Evolutionary conservation across 2,329 filamentous ascomycete genomes (phyloP).

Genomic region (Calonectria montana): DNA sequence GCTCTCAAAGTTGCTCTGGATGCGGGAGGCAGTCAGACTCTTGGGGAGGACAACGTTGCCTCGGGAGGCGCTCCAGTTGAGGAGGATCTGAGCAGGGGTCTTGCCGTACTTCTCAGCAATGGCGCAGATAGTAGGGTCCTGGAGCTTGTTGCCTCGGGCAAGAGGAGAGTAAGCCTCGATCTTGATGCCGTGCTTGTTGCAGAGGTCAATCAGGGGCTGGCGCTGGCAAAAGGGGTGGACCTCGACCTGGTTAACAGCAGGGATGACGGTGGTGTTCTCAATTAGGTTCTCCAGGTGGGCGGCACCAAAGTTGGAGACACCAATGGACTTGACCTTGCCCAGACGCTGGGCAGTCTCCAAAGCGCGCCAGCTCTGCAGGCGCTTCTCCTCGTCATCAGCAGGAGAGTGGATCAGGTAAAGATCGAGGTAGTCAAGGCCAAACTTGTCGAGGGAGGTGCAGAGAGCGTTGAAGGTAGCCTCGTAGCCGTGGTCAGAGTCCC

Average conservation of each 20-base stretch:
- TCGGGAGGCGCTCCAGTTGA: constrained; percentile 83
- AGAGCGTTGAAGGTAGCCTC: constrained; percentile 67
- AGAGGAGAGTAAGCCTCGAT: constrained; percentile 65
- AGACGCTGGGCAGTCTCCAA: constrained; percentile 73
- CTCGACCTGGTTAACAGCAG: constrained; percentile 84
- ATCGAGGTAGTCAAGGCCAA: constrained; percentile 78
- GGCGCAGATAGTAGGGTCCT: constrained; percentile 69
- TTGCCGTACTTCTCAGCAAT: constrained; percentile 77
- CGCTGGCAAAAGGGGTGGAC: constrained; percentile 80
- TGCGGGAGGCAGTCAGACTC: constrained; percentile 72
- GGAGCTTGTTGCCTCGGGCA: constrained; percentile 53
- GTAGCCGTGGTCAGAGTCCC: constrained; percentile 62
- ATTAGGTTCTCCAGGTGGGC: constrained; percentile 67
- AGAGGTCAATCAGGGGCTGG: constrained; percentile 66
- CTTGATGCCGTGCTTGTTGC: constrained; percentile 66
- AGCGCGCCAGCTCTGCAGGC: constrained; percentile 80
- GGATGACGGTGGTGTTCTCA: constrained; percentile 67
- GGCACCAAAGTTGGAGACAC: constrained; percentile 83
- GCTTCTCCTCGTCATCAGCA: constrained; percentile 74
- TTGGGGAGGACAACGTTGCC: constrained; percentile 81
- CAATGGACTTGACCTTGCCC: constrained; percentile 76
- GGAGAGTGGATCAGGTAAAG: constrained; percentile 74
- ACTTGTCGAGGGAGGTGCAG: constrained; percentile 74
- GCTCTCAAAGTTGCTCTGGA: constrained; percentile 74
- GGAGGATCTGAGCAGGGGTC: constrained; percentile 78